Evolutionary conservation across 441 rosid species (phyloP), one percentile per base, ranked within the genome.

Genomic region (Gossypium schwendimanii): DNA sequence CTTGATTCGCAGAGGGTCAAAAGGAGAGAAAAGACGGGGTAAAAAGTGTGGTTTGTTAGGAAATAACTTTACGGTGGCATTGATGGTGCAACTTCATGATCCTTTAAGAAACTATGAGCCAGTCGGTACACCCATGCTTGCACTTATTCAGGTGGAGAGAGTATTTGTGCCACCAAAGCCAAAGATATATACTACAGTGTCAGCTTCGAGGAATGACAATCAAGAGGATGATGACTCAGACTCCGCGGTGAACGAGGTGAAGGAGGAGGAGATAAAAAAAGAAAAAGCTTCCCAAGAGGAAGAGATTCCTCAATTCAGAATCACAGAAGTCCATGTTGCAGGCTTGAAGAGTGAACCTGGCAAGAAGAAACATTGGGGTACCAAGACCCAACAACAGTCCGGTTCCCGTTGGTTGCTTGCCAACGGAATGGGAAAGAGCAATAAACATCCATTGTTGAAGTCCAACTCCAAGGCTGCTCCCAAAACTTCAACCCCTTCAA

Each of bases 51-150:
- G 99, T 77, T 83, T 91, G 79, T 84, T 94, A 69, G 97, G 97
- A 58, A 91, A 92, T 83, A 91, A 92, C 80, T 89, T 92, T 79
- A 94, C 97, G 0, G 93, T 92, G 73, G 93, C 94, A 71, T 80
- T 92, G 60, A 86, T 94, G 97, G 97, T 94, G 77, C 97, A 89
- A 77, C 91, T 94, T 11, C 90, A 77, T 14, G 97, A 92, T 86
- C 97, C 97, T 57, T 23, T 87, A 20, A 83, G 98, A 69, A 84
- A 92, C 82, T 86, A 90, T 63, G 97, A 94, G 69, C 90, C 94
- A 6, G 99, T 94, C 28, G 99, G 99, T 62, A 85, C 94, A 10
- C 97, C 99, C 31, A 94, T 94, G 97, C 97, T 94, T 75, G 84
- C 97, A 59, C 96, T 94, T 33, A 81, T 91, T 81, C 99, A 92